Percentiles rank a stretch among this genome's conserved stretches.
Evolutionary conservation across 345 rosid species (phyloP).

Genomic region (Bruguiera sexangula): DNA sequence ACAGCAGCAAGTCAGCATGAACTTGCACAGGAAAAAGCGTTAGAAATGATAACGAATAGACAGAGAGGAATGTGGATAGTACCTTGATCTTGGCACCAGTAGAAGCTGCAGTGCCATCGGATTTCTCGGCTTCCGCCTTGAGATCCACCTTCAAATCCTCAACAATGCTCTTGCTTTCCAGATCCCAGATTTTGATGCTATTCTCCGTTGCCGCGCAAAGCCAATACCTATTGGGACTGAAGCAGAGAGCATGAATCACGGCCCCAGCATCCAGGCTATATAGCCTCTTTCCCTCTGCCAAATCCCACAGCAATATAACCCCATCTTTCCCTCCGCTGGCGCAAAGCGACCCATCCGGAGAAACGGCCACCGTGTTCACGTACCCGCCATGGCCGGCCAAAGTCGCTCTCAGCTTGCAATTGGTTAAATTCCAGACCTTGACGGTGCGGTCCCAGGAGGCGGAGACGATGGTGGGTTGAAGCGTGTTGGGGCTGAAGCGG

Average conservation of each 20-base stretch:
- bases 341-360: constrained; percentile 91
- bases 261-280: constrained; percentile 82
- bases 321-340: constrained; percentile 99
- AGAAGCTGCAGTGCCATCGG: constrained; percentile 48
- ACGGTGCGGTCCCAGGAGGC: constrained; percentile 88
- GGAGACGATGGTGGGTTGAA: constrained; percentile 85
- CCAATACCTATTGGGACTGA: constrained; percentile 99
- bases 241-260: constrained; percentile 75
- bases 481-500: constrained; percentile 75
- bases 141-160: constrained; percentile 98
- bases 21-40: too few relatives aligned
- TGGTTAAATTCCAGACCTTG: constrained; percentile 91
- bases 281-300: constrained; percentile 93
- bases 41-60: too few relatives aligned
- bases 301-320: constrained; percentile 83
- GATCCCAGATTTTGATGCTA: constrained; percentile 98
- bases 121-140: constrained; percentile 86
- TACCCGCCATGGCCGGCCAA: constrained; percentile 77
- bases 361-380: constrained; percentile 87
- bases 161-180: constrained; percentile 89
- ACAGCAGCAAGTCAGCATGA: too few relatives aligned
- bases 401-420: constrained; percentile 78
- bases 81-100: constrained; percentile 66
- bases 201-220: constrained; percentile 90
- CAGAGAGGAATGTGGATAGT: background rate